Evolutionary conservation across 345 rosid species (phyloP).

Genomic region (Lumnitzera racemosa): DNA sequence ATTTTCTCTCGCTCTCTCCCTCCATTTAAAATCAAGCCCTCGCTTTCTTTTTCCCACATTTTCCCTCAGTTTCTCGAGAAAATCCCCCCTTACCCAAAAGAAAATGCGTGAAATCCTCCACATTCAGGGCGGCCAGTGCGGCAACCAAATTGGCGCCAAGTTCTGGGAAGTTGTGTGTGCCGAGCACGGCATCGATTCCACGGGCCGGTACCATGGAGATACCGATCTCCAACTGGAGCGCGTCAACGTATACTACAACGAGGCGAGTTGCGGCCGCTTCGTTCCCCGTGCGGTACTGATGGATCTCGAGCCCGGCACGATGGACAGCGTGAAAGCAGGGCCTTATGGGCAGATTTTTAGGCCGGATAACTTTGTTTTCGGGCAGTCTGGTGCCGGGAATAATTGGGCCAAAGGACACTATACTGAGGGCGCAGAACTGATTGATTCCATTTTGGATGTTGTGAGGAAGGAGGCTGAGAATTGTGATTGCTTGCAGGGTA

Average conservation of each 20-base stretch:
- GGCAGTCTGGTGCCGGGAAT: slow-evolving; percentile 79
- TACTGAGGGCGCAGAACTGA: slow-evolving; percentile 78
- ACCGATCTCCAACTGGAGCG: slow-evolving; percentile 64
- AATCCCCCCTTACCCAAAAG: background rate
- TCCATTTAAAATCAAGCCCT: slow-evolving; percentile 10
- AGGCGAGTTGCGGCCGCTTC: slow-evolving; percentile 68
- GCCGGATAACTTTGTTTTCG: slow-evolving; percentile 71
- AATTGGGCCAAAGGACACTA: slow-evolving; percentile 91
- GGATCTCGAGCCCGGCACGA: slow-evolving; percentile 79
- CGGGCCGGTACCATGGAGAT: slow-evolving; percentile 63
- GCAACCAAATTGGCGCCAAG: slow-evolving; percentile 76
- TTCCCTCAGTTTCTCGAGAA: background rate
- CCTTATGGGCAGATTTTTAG: slow-evolving; percentile 69
- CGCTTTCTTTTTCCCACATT: too few species aligned
- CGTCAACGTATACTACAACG: slow-evolving; percentile 69
- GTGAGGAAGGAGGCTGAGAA: slow-evolving; percentile 78
- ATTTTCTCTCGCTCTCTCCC: slow-evolving; percentile 3
- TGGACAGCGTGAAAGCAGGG: slow-evolving; percentile 76
- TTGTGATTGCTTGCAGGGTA: slow-evolving; percentile 73
- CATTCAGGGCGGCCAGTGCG: slow-evolving; percentile 72
- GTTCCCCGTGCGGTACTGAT: slow-evolving; percentile 72
- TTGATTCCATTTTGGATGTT: slow-evolving; percentile 66
- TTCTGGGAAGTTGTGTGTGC: slow-evolving; percentile 84
- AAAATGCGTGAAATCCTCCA: slow-evolving; percentile 80
- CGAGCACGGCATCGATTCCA: slow-evolving; percentile 75